These are phyloP conservation scores for Citrus reticulata DNA, from an alignment of 345 rosid genomes.

Conservation along the genomic window DNA sequence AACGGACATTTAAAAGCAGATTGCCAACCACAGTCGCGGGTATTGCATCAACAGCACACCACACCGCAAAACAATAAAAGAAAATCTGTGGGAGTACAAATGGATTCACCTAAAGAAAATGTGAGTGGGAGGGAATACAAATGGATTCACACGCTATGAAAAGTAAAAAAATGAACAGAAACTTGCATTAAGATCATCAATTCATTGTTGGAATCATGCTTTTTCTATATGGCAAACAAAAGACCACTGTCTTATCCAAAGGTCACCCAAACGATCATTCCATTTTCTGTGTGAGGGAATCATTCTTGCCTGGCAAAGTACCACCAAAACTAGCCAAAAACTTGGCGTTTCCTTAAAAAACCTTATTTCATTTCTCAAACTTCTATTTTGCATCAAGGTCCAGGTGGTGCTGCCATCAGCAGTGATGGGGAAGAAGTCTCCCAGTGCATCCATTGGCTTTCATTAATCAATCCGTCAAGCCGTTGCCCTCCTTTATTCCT, in stretches of 20 bases:
- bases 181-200: background rate
- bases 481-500: background rate
- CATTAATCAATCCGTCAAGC: background rate
- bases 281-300: background rate
- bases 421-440: background rate
- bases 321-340: background rate
- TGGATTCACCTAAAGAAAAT: too few relatives aligned
- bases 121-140: background rate
- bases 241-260: background rate
- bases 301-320: background rate
- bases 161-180: background rate
- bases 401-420: conserved; percentile 1
- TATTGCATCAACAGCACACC: too few relatives aligned
- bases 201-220: background rate
- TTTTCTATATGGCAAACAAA: background rate
- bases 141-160: background rate
- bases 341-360: background rate
- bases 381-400: background rate
- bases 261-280: background rate
- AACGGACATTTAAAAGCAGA: too few relatives aligned
- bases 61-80: background rate
- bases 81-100: too few relatives aligned
- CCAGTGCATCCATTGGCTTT: background rate
- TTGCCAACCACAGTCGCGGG: too few relatives aligned
- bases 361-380: too few relatives aligned